phyloP scores from a whole-genome alignment of 306 rosid genomes.

The Vigna reflexopilosa region DNA sequence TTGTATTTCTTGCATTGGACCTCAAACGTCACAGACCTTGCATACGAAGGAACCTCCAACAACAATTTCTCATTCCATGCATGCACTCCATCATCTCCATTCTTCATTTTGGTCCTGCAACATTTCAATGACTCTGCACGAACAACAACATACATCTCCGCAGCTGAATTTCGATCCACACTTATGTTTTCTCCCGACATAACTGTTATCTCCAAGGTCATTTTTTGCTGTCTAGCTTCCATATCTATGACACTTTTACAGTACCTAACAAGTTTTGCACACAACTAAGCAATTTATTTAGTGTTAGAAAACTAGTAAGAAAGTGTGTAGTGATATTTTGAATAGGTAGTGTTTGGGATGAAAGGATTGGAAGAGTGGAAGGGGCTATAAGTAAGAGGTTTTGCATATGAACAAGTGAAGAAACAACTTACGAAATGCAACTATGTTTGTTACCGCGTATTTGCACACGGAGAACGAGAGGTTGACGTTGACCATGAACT shows the following conservation, averaged over 20 bases:
- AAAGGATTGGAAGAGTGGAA: too few species aligned
- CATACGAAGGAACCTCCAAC: slow-evolving; percentile 51
- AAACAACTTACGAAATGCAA: not conserved
- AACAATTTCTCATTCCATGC: slow-evolving; percentile 61
- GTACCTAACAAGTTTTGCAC: not conserved
- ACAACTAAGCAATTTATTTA: not conserved
- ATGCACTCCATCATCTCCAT: slow-evolving; percentile 35
- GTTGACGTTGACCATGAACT: not conserved
- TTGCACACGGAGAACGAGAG: not conserved
- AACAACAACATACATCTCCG: slow-evolving; percentile 52
- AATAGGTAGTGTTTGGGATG: too few species aligned
- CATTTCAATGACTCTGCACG: slow-evolving; percentile 42
- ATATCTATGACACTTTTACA: slow-evolving; percentile 17
- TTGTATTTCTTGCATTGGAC: slow-evolving; percentile 54
- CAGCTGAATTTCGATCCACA: slow-evolving; percentile 20
- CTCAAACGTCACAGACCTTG: slow-evolving; percentile 48
- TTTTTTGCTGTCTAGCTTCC: slow-evolving; percentile 27
- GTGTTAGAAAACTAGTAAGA: too few species aligned
- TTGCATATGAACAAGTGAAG: not conserved
- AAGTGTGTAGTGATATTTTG: too few species aligned
- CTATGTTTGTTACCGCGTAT: not conserved
- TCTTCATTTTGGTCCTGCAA: slow-evolving; percentile 46
- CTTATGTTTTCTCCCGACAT: slow-evolving; percentile 57
- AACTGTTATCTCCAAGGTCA: slow-evolving; percentile 57
- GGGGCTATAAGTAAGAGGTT: too few species aligned